A percentile compares a stretch with the other conserved stretches of the same genome.
Evolutionary conservation across 148 eudicot genomes (phyloP).

Genomic region (Cornus suecica): DNA sequence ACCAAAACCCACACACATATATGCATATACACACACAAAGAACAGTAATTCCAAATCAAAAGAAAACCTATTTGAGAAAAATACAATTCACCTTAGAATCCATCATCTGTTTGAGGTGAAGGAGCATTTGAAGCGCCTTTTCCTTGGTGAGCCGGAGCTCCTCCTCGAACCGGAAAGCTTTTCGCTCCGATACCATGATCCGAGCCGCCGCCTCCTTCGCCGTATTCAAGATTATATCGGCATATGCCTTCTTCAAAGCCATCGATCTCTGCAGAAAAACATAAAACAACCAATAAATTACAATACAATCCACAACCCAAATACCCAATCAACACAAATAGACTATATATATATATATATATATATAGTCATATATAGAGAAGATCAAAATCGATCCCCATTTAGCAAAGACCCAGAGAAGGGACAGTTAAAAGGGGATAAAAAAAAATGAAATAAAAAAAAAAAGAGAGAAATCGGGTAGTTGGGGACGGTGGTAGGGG

Average conservation of each 20-base stretch:
- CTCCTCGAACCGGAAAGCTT: slow-evolving; percentile 43
- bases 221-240: slow-evolving; percentile 75
- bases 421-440: slow-evolving; percentile 21
- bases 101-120: slow-evolving; percentile 68
- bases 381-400: slow-evolving; percentile 16
- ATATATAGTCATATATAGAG: background rate
- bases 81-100: slow-evolving; percentile 51
- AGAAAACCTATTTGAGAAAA: slow-evolving; percentile 14
- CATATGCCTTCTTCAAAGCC: slow-evolving; percentile 84
- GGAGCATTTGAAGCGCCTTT: slow-evolving; percentile 61
- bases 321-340: background rate
- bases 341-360: background rate
- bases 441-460: slow-evolving; percentile 9
- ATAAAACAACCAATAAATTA: slow-evolving; percentile 18
- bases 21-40: background rate
- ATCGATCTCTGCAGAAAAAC: slow-evolving; percentile 51
- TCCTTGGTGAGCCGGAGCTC: slow-evolving; percentile 63
- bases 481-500: slow-evolving; percentile 21
- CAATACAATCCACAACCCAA: slow-evolving; percentile 14
- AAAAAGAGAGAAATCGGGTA: too few species aligned
- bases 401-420: background rate
- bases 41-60: background rate
- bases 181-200: slow-evolving; percentile 67
- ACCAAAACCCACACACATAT: too few species aligned
- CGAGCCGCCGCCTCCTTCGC: slow-evolving; percentile 76